Evolutionary conservation across 257 asterid genomes (phyloP), one percentile per base, ranked within the genome.

Genomic region (Vinca minor): DNA sequence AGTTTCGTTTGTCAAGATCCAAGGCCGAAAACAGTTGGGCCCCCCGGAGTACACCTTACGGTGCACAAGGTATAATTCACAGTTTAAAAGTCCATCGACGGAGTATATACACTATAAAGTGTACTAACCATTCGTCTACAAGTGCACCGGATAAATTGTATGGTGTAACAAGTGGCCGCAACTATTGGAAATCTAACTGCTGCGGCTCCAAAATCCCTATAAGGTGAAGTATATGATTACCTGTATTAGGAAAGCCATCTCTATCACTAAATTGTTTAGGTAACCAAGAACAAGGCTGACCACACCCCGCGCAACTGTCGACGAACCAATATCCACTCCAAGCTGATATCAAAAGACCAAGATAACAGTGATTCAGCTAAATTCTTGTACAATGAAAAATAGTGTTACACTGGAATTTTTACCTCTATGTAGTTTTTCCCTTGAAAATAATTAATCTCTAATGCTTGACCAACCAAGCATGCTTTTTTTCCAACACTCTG

Each of bases 371-470:
- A 6, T 13, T 21, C 45, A 53, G 8, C 26, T 23, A 53, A 36
- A 35, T 55, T 6, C 38, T 34, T 7, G 38, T 32, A 17, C 1
- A n/a, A n/a, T 20, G 11, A 1, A 25, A n/a, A n/a, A n/a, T n/a
- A n/a, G n/a, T n/a, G n/a, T n/a, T n/a, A n/a, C n/a, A n/a, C 57
- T 8, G 48, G 34, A 42, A n/a, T 26, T 10, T 61, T 56, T 82
- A 92, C 98, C 95, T 92, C 98, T 84, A 92, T 81, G 88, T 92
- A 92, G 82, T 92, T 92, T 63, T 85, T 82, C 17, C 98, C 98
- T 26, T 73, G 85, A 54, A 78, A 85, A 78, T 93, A 93, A 81
- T 83, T 89, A 63, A 85, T 79, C 74, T 87, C 86, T 42, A 84
- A 85, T 3, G 94, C 95, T 71, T 82, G 96, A 54, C 98, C 98